Base-by-base conservation (phyloP, 75 land plant species). In the Pseudotsuga menziesii region DNA sequence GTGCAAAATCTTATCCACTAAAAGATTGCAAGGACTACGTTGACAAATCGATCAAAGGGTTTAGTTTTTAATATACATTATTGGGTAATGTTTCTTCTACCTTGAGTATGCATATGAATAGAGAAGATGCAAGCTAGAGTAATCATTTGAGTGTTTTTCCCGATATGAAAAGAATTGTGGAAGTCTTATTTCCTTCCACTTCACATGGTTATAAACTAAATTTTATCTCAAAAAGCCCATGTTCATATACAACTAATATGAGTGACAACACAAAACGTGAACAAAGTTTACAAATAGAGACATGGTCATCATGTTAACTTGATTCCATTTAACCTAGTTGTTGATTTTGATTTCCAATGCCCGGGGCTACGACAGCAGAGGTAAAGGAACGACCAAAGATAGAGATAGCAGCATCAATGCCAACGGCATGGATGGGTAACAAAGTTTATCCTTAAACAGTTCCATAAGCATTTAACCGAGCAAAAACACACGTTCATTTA, bases 21-120 rank as follows among this genome's bases (percentile, higher is more conserved):
- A 1, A 29, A 29, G 32, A 29, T 29, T 29, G 32, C 32, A 87
- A 78, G 77, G 83, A 88, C 19, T 96, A 96, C 78, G 92, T 94
- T 69, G 74, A 67, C 0, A 85, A 86, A 96, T 95, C 55, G 83
- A 89, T 59, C 87, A 98, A 15, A 79, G 99, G 36, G 89, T 96
- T 29, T 29, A 0, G 14, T 88, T 96, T 96, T 79, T 97, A 96
- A 79, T 96, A 96, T 70, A 94, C 97, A 44, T 88, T 96, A 48
- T 75, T 96, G 85, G 99, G 99, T 94, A 89, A 61, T 76, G 20
- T 58, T 57, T 61, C 11, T 29, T 22, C 7, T 5, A 59, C 36
- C 22, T 29, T 32, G 56, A 73, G 16, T 15, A 17, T 14, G 16
- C 3, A 41, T 41, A 69, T 9, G 35, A 20, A 2, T 9, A 48